Evolutionary conservation across 306 rosid genomes (phyloP), one percentile per base, ranked within the genome.

Genomic region (Carpinus fangiana): DNA sequence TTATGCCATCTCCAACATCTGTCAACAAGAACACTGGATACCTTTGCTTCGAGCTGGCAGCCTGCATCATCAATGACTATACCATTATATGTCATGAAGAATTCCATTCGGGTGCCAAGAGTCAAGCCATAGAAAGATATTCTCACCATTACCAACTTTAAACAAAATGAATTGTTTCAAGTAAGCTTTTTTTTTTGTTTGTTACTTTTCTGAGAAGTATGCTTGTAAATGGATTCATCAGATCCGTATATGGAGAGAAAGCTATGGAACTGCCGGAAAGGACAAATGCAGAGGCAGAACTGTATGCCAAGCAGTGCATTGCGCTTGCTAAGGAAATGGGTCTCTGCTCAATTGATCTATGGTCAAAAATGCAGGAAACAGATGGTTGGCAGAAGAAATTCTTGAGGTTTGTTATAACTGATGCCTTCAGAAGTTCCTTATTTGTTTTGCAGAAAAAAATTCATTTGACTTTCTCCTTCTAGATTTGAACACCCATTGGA

Each of bases 351-450:
- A 70, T 95, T 78, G 82, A 95, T 85, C 82, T 95, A n/a, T 95
- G 98, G 98, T 88, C 93, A 82, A 88, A 88, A 86, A 74, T 95
- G 90, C 98, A 95, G 83, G 97, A 95, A 87, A 88, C 89, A n/a
- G 93, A 78, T 46, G 93, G 93, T 77, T 92, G 98, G 98, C 96
- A 83, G 87, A 88, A 88, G 78, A 92, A 88, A 80, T 83, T 86
- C 85, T 81, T 95, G 76, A 82, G 98, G 98, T 92, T 85, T 81
- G 89, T 83, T 56, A 38, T 76, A 11, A 36, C 56, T 80, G 51
- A 65, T 66, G 28, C 72, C 61, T 82, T 66, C 2, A 18, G 38
- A 20, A 66, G n/a, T 59, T 59, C 45, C 51, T 38, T 9, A 38
- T 66, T 46, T 41, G 8, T 66, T 38, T 38, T 21, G 50, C 14